Percentiles rank a stretch among this genome's conserved stretches.
Conservation (phyloP, 306 rosid species). For the Casuarina cunninghamiana region DNA sequence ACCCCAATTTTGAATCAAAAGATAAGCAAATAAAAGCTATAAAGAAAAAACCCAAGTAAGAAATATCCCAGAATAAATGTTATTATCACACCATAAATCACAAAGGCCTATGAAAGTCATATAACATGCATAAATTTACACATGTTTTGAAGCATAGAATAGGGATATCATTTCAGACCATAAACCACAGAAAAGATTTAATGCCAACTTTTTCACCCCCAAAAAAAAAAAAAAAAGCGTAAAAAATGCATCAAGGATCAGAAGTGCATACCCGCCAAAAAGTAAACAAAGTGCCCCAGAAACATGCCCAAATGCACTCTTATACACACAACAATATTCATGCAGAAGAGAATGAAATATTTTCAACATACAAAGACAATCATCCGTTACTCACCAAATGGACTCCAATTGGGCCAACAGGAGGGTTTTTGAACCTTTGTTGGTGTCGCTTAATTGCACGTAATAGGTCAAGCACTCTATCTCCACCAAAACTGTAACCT, state of each 20-base stretch:
- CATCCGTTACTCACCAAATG: conserved; percentile 60
- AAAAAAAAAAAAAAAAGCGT: neutral
- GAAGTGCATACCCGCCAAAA: neutral
- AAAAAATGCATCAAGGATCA: neutral
- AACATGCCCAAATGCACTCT: neutral
- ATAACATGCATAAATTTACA: neutral
- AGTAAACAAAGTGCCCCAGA: neutral
- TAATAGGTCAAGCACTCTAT: conserved; percentile 57
- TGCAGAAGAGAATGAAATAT: neutral
- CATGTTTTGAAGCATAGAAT: neutral
- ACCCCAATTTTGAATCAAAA: neutral
- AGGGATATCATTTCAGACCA: neutral
- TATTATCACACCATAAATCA: neutral
- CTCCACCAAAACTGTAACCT: conserved; percentile 91
- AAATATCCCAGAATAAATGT: neutral
- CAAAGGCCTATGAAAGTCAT: neutral
- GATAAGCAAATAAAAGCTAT: neutral
- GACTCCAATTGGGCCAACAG: conserved; percentile 91
- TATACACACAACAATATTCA: neutral
- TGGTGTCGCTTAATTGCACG: conserved; percentile 55
- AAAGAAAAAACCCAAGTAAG: neutral
- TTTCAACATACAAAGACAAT: conserved; percentile 2
- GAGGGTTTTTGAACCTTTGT: conserved; percentile 65
- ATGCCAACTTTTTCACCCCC: neutral
- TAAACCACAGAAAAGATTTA: neutral